phyloP scores from a whole-genome alignment of 2,329 filamentous ascomycete species.

The Fusarium nanum region DNA sequence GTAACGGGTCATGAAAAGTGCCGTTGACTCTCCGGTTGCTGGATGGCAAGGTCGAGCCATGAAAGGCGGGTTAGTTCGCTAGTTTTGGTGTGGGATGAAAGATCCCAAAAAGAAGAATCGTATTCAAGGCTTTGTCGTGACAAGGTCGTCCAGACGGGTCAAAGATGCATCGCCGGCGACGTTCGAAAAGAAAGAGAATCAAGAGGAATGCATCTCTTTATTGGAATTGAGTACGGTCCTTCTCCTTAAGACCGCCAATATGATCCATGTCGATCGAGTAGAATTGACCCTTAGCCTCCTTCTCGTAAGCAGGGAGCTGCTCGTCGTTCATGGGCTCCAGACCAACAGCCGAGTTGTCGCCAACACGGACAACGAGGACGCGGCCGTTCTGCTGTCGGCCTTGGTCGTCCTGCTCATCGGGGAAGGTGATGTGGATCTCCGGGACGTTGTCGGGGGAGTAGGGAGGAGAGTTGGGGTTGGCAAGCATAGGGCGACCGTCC shows the following conservation, averaged over 20 bases:
- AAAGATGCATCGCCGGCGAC: slow-evolving; percentile 44
- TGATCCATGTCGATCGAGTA: slow-evolving; percentile 94
- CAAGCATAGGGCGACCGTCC: slow-evolving; percentile 79
- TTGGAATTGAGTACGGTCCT: slow-evolving; percentile 64
- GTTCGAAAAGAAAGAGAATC: slow-evolving; percentile 28
- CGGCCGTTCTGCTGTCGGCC: slow-evolving; percentile 86
- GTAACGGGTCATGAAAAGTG: slow-evolving; percentile 45
- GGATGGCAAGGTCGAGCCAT: slow-evolving; percentile 36
- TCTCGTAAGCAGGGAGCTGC: slow-evolving; percentile 88
- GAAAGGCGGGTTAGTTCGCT: slow-evolving; percentile 38
- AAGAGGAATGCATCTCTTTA: slow-evolving; percentile 43
- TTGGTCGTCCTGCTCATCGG: slow-evolving; percentile 88
- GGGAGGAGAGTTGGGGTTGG: slow-evolving; percentile 79
- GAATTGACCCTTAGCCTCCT: slow-evolving; percentile 81
- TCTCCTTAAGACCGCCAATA: slow-evolving; percentile 95
- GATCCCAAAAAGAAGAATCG: slow-evolving; percentile 28
- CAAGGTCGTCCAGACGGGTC: slow-evolving; percentile 45
- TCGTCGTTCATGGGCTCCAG: slow-evolving; percentile 87
- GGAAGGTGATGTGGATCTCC: slow-evolving; percentile 98
- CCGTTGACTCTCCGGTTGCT: slow-evolving; percentile 35
- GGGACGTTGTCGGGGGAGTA: slow-evolving; percentile 85
- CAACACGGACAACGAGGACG: slow-evolving; percentile 91
- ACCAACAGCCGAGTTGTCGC: slow-evolving; percentile 85
- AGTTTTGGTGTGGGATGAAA: slow-evolving; percentile 28
- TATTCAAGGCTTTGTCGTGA: slow-evolving; percentile 42